Conservation (phyloP, 805 yeast species). For the Pichia paraexigua region DNA sequence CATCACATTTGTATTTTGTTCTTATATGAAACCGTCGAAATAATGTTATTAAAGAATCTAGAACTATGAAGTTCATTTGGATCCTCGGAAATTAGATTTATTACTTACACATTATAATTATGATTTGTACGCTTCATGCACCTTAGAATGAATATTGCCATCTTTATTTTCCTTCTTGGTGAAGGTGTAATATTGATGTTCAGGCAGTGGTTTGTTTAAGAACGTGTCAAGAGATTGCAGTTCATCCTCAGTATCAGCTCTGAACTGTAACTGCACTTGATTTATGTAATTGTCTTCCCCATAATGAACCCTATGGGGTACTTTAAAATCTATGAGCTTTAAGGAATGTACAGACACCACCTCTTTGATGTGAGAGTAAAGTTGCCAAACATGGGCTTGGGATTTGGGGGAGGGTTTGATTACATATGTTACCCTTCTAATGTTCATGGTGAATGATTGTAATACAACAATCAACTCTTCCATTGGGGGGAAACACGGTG, state of each 20-base stretch:
- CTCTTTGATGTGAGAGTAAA: slow-evolving; percentile 7
- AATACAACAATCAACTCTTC: no score
- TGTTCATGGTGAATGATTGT: neutral
- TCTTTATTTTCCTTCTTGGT: neutral
- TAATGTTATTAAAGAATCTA: no score
- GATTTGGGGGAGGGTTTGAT: slow-evolving; percentile 15
- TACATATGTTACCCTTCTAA: slow-evolving; percentile 2
- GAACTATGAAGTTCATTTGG: no score
- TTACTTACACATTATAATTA: neutral
- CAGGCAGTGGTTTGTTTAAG: neutral
- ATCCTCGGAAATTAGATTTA: no score
- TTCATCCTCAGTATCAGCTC: slow-evolving; percentile 34
- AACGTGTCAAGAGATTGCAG: slow-evolving; percentile 5
- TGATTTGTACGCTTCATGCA: no score
- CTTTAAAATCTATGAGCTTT: slow-evolving; percentile 13
- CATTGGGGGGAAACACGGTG: no score
- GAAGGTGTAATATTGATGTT: neutral
- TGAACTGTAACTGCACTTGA: slow-evolving; percentile 9
- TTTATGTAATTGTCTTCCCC: slow-evolving; percentile 11
- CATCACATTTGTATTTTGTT: no score
- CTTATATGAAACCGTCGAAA: no score
- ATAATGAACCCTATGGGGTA: slow-evolving; percentile 12
- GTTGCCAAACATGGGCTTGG: slow-evolving; percentile 18
- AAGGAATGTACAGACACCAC: neutral
- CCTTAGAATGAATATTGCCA: neutral